Evolutionary conservation across 2,329 filamentous ascomycete genomes (phyloP).

Genomic region (Parascedosporium putredinis): DNA sequence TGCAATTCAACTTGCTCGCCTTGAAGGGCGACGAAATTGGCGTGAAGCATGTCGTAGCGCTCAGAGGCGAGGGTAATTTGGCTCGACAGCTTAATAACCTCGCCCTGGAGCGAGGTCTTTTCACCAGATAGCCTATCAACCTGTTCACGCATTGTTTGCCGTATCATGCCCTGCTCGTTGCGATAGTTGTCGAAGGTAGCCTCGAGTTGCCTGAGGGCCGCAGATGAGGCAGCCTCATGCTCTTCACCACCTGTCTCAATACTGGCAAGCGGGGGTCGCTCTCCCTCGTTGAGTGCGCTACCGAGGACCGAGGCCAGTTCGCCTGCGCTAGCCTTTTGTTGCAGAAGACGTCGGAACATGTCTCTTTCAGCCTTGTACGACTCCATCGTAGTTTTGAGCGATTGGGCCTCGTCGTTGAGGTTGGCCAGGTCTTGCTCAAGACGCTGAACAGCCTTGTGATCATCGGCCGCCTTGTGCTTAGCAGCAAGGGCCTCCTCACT

Average conservation of each 20-base stretch:
- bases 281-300: conserved; percentile 52
- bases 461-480: conserved; percentile 51
- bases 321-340: conserved; percentile 52
- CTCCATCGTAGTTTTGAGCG: conserved; percentile 73
- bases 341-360: conserved; percentile 92
- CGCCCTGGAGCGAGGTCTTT: conserved; percentile 71
- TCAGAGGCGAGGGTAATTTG: conserved; percentile 74
- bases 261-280: conserved; percentile 44
- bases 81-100: conserved; percentile 69
- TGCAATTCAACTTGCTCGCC: conserved; percentile 79
- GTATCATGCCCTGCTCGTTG: conserved; percentile 72
- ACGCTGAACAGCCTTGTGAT: conserved; percentile 62
- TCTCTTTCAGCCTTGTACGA: conserved; percentile 93
- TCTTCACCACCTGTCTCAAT: conserved; percentile 47
- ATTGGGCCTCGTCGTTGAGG: conserved; percentile 73
- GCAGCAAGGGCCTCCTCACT: conserved; percentile 70
- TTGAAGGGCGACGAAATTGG: conserved; percentile 75
- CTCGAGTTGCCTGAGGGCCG: conserved; percentile 78
- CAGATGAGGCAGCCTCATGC: conserved; percentile 49
- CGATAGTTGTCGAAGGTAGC: conserved; percentile 82
- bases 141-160: conserved; percentile 74
- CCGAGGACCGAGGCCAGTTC: conserved; percentile 63
- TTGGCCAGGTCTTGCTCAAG: conserved; percentile 64
- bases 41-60: conserved; percentile 79
- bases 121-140: conserved; percentile 71